Percentiles rank a stretch among this genome's conserved stretches.
Conservation (phyloP, 768 basidiomycete genomes). For the Rhizopogon vesiculosus region DNA sequence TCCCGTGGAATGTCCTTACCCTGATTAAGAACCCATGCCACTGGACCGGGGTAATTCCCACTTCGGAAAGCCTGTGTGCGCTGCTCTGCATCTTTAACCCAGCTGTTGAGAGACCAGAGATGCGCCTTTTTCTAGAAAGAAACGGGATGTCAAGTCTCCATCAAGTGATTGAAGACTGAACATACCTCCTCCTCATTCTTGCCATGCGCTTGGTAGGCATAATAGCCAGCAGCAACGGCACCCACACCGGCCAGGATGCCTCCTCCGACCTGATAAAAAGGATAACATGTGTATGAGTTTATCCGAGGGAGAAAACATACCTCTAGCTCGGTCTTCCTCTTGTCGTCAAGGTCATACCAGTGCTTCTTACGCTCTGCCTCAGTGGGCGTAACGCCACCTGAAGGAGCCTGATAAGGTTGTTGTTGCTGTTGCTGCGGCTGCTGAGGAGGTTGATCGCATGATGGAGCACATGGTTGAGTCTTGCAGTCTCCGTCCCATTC, state of each 20-base stretch:
- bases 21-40: slow-evolving; percentile 58
- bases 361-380: slow-evolving; percentile 47
- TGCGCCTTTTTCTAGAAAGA: slow-evolving; percentile 41
- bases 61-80: slow-evolving; percentile 46
- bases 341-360: slow-evolving; percentile 53
- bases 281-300: background rate
- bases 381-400: slow-evolving; percentile 15
- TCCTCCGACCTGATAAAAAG: slow-evolving; percentile 50
- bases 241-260: slow-evolving; percentile 55
- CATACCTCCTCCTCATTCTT: slow-evolving; percentile 53
- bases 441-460: slow-evolving; percentile 4
- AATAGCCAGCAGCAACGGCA: slow-evolving; percentile 43
- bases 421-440: slow-evolving; percentile 22
- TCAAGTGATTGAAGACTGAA: background rate
- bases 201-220: slow-evolving; percentile 51
- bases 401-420: slow-evolving; percentile 21
- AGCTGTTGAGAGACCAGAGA: slow-evolving; percentile 45
- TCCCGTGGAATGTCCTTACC: slow-evolving; percentile 55
- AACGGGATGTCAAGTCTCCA: background rate
- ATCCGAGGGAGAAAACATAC: slow-evolving; percentile 24
- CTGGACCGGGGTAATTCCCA: slow-evolving; percentile 40
- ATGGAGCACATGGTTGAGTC: background rate
- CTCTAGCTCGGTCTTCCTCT: slow-evolving; percentile 55
- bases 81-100: slow-evolving; percentile 53
- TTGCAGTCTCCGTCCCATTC: slow-evolving; percentile 16